Base-by-base conservation (phyloP, 2,329 filamentous ascomycete species). In the Microdochium trichocladiopsis region DNA sequence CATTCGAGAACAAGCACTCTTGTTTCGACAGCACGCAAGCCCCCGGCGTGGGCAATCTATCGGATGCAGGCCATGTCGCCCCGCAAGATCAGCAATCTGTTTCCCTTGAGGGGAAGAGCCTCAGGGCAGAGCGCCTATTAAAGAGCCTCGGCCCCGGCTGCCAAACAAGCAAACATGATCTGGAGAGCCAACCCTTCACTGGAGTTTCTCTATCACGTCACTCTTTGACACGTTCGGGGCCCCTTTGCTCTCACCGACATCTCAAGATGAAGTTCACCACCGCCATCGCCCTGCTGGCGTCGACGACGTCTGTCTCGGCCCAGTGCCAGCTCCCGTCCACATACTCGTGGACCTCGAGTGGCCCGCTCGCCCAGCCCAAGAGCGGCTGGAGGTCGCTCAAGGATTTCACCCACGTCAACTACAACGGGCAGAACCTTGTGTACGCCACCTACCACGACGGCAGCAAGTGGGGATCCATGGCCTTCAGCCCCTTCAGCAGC, bases 391-490 rank as follows among this genome's bases (percentile, higher is more conserved):
- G 67, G 2, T 70, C 80, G 3, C 72, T 87, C 59, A 87, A 87
- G 61, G 83, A 87, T 66, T 86, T 86, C 66, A 83, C 78, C 23
- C 61, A 64, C 51, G 75, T 74, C 21, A 61, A 68, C 1, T 80
- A 80, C 70, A 79, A 86, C 31, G 78, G 74, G 51, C 62, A 83
- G 63, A 72, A 84, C 55, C 72, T 86, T 6, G 82, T 86, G 2
- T 87, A 86, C 60, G 82, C 69, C 2, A 76, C 80, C 1, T 72
- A 63, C 54, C 70, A 75, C 57, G 69, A 76, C 57, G 69, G 69
- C 1, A 61, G 68, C 2, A 69, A 49, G 52, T 86, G 74, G 58
- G 79, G 80, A 56, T 84, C 82, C 11, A 78, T 85, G 75, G 72
- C 66, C 66, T 85, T 86, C 55, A 72, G 70, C 22, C 67, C 72